Percentiles rank a stretch among this genome's conserved stretches.
Conservation (phyloP, 345 rosid species). For the Adansonia digitata region DNA sequence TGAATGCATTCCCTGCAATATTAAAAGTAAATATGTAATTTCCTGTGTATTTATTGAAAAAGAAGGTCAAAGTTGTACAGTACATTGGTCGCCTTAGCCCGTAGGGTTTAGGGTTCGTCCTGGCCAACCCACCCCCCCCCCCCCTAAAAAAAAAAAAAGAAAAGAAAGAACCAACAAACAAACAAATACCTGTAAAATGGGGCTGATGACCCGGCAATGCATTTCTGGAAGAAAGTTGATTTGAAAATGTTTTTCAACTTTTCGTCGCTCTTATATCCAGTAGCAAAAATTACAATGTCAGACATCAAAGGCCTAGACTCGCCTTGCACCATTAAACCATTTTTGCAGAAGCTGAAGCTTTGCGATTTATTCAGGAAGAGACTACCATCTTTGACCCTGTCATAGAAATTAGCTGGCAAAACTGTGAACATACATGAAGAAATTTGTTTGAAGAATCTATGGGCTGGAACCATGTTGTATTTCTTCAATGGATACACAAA, state of each 20-base stretch:
- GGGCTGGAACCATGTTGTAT: constrained; percentile 20
- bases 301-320: background rate
- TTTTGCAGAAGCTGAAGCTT: constrained; percentile 20
- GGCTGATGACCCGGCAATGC: constrained; percentile 13
- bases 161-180: background rate
- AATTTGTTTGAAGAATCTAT: constrained; percentile 13
- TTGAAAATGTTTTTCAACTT: constrained; percentile 22
- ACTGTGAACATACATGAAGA: constrained; percentile 10
- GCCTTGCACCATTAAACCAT: constrained; percentile 20
- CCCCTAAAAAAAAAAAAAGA: too few relatives aligned
- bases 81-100: too few relatives aligned
- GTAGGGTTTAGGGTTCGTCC: too few relatives aligned
- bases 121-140: too few relatives aligned
- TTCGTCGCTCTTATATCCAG: constrained; percentile 24
- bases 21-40: background rate
- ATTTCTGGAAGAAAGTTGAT: constrained; percentile 17
- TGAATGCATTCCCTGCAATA: constrained; percentile 24
- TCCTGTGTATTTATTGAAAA: too few relatives aligned
- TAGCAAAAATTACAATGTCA: constrained; percentile 27
- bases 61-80: too few relatives aligned
- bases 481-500: constrained; percentile 25
- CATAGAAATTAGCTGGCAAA: constrained; percentile 28
- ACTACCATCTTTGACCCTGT: constrained; percentile 29
- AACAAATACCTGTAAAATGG: constrained; percentile 22
- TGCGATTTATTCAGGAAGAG: constrained; percentile 23